Conservation (phyloP, 257 asterid genomes). For the Lithospermum erythrorhizon region DNA sequence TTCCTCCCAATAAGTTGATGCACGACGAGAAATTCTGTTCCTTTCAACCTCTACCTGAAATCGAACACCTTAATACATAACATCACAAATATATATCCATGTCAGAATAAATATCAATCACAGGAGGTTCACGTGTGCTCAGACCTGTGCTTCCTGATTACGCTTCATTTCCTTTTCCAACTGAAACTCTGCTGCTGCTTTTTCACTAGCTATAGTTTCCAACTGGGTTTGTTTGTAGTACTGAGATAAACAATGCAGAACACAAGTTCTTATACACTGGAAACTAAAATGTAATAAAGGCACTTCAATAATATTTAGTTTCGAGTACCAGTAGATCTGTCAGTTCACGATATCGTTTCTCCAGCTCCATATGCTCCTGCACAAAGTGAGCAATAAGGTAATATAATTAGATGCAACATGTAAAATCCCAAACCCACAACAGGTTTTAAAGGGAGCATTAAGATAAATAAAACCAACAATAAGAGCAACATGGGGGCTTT, state of each 20-base stretch:
- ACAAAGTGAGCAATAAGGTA: conserved; percentile 20
- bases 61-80: not conserved
- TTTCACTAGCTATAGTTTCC: conserved; percentile 97
- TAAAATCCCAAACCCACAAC: not conserved
- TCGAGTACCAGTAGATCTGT: conserved; percentile 82
- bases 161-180: conserved; percentile 94
- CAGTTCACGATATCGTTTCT: conserved; percentile 95
- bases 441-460: not conserved
- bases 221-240: conserved; percentile 97
- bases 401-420: not conserved
- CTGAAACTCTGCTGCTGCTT: conserved; percentile 99
- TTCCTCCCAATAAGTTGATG: conserved; percentile 94
- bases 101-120: not conserved
- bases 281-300: conserved; percentile 12
- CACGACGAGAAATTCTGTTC: conserved; percentile 74
- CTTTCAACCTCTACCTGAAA: conserved; percentile 84
- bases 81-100: not conserved
- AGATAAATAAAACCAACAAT: not conserved
- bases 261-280: conserved; percentile 7
- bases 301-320: conserved; percentile 10
- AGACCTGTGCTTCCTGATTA: conserved; percentile 74
- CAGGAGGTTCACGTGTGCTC: conserved; percentile 1
- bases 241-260: conserved; percentile 30
- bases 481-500: not conserved
- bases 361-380: conserved; percentile 98